These are phyloP conservation scores for Stentor coeruleus DNA, from an alignment of 73 alveolate species.

Conservation along the genomic window DNA sequence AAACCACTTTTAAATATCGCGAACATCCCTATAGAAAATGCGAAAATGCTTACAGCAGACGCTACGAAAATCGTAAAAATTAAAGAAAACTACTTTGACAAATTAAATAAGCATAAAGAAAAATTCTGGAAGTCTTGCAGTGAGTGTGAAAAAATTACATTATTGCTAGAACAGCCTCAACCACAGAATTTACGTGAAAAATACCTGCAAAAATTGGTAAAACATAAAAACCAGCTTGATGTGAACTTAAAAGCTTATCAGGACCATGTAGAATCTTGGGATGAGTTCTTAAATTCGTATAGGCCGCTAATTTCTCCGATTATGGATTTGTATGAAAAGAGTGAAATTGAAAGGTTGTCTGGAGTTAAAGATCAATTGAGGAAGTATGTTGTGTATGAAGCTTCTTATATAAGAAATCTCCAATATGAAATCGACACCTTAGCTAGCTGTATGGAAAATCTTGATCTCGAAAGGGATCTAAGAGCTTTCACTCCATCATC, in stretches of 20 bases:
- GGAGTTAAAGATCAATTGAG: constrained; percentile 8
- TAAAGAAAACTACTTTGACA: not conserved
- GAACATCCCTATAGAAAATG: not conserved
- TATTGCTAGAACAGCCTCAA: constrained; percentile 8
- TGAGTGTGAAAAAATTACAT: constrained; percentile 12
- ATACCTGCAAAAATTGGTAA: not conserved
- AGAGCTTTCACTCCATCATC: not conserved
- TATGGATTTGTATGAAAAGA: not conserved
- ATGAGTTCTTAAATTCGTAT: not conserved
- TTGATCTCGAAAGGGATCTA: not conserved
- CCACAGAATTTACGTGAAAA: not conserved
- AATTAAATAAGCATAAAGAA: not conserved
- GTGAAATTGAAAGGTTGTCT: not conserved
- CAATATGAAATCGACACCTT: constrained; percentile 28
- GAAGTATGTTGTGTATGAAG: constrained; percentile 28
- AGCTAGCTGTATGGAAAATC: constrained; percentile 18
- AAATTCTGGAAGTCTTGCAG: not conserved
- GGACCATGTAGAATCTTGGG: not conserved
- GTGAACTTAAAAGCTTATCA: not conserved
- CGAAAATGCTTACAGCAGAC: not conserved
- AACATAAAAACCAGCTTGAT: not conserved
- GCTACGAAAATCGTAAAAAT: not conserved
- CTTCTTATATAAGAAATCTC: constrained; percentile 27
- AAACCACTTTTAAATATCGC: not conserved
- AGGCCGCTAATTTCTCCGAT: not conserved